Evolutionary conservation across 495 filamentous ascomycete species (phyloP).

Genomic region (Astrothelium macrocarpum): DNA sequence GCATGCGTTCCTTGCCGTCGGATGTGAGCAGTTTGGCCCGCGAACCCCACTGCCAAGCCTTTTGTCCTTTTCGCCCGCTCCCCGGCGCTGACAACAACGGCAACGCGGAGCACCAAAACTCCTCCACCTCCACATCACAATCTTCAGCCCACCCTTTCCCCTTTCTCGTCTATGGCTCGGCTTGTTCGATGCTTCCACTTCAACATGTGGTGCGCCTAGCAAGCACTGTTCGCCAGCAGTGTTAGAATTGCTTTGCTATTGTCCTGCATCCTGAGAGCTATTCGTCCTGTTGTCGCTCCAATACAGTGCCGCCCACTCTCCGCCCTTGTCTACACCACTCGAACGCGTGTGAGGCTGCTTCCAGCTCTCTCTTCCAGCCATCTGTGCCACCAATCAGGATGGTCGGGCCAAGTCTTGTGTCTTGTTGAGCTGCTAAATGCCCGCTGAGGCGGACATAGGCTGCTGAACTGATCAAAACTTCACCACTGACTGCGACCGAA

Average conservation of each 20-base stretch:
- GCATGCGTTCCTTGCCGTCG: background rate
- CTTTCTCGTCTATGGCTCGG: background rate
- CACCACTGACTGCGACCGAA: background rate
- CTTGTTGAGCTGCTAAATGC: background rate
- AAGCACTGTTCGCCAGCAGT: background rate
- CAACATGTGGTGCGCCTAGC: background rate
- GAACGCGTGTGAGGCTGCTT: background rate
- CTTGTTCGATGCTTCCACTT: background rate
- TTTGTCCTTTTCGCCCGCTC: background rate
- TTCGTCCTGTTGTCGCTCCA: background rate
- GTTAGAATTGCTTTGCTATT: background rate
- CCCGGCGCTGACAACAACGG: slow-evolving; percentile 6
- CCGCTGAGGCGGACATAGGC: background rate
- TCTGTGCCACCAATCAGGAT: background rate
- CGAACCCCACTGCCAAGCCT: background rate
- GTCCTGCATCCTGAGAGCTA: background rate
- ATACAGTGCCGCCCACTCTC: background rate
- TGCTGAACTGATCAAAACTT: background rate
- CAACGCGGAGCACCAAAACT: slow-evolving; percentile 4
- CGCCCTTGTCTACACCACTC: background rate
- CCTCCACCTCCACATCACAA: background rate
- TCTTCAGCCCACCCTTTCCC: background rate
- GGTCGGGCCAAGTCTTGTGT: background rate
- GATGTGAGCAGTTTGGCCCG: background rate
- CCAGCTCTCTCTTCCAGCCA: no score